Conservation (phyloP, 2,329 filamentous ascomycete genomes). For the Ophiostoma australiae region DNA sequence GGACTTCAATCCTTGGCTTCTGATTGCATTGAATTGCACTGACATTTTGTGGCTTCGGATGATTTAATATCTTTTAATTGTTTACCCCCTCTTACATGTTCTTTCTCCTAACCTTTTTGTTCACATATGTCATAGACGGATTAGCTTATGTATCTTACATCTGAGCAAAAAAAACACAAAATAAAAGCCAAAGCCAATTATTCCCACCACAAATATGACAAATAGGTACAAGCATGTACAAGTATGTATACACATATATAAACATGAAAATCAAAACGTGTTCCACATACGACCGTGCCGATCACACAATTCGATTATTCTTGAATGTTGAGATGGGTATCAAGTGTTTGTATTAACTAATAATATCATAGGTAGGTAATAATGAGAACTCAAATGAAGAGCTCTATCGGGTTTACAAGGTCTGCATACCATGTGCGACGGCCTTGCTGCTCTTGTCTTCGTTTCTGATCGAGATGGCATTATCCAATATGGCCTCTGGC, state of each 20-base stretch:
- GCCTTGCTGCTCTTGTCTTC: not conserved
- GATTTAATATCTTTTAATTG: constrained; percentile 11
- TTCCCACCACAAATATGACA: not conserved
- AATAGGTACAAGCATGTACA: not conserved
- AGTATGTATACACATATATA: no score
- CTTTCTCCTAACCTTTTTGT: not conserved
- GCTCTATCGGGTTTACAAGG: not conserved
- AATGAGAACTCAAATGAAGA: not conserved
- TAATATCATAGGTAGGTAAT: not conserved
- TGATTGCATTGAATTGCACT: not conserved
- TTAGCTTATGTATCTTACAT: constrained; percentile 4
- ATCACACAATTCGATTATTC: no score
- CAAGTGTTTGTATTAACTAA: not conserved
- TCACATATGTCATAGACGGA: constrained; percentile 13
- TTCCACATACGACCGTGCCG: no score
- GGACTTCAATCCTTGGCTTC: not conserved
- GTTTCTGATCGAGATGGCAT: not conserved
- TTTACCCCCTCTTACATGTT: not conserved
- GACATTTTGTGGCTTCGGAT: constrained; percentile 15
- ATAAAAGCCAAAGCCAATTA: constrained; percentile 3
- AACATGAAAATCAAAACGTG: no score
- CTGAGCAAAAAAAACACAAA: constrained; percentile 11
- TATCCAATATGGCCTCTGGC: not conserved
- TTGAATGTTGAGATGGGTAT: not conserved
- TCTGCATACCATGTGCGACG: not conserved